phyloP scores from a whole-genome alignment of 805 yeast species.

The Yarrowia sp. region DNA sequence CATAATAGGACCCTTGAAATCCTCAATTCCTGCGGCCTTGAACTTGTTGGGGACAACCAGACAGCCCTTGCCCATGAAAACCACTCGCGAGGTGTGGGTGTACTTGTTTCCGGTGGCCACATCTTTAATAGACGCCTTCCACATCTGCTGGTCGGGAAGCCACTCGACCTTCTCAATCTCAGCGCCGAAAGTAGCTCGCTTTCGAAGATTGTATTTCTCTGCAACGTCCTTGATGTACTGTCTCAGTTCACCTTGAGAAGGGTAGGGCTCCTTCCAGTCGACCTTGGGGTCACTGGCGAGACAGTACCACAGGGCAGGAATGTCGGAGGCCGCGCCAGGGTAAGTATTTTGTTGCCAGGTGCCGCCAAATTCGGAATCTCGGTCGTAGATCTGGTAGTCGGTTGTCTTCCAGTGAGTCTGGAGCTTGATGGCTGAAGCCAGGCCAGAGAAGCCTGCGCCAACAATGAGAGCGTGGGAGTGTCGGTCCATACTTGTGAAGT shows the following conservation, averaged over 20 bases:
- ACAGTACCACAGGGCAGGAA: slow-evolving; percentile 25
- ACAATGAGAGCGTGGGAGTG: slow-evolving; percentile 23
- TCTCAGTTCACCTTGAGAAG: slow-evolving; percentile 19
- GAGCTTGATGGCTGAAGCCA: slow-evolving; percentile 28
- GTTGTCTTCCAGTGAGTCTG: slow-evolving; percentile 26
- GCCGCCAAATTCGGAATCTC: slow-evolving; percentile 25
- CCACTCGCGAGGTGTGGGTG: slow-evolving; percentile 15
- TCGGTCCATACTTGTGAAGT: not conserved
- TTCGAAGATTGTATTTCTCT: slow-evolving; percentile 10
- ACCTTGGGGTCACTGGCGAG: slow-evolving; percentile 25
- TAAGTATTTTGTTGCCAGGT: slow-evolving; percentile 26
- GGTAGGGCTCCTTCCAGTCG: slow-evolving; percentile 23
- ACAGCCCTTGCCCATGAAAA: slow-evolving; percentile 23
- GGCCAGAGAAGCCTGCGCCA: slow-evolving; percentile 29
- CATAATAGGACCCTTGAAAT: slow-evolving; percentile 25
- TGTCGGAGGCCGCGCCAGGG: slow-evolving; percentile 27
- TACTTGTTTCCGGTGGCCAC: not conserved
- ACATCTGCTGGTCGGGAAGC: slow-evolving; percentile 14
- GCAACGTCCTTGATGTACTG: slow-evolving; percentile 24
- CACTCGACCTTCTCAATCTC: slow-evolving; percentile 25
- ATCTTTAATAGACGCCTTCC: slow-evolving; percentile 1
- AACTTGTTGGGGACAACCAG: slow-evolving; percentile 18
- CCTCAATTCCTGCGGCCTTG: slow-evolving; percentile 12
- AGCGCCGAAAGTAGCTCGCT: not conserved
- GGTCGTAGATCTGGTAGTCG: slow-evolving; percentile 27